phyloP scores from a whole-genome alignment of 805 yeast genomes.

The Teunomyces panamensis region DNA sequence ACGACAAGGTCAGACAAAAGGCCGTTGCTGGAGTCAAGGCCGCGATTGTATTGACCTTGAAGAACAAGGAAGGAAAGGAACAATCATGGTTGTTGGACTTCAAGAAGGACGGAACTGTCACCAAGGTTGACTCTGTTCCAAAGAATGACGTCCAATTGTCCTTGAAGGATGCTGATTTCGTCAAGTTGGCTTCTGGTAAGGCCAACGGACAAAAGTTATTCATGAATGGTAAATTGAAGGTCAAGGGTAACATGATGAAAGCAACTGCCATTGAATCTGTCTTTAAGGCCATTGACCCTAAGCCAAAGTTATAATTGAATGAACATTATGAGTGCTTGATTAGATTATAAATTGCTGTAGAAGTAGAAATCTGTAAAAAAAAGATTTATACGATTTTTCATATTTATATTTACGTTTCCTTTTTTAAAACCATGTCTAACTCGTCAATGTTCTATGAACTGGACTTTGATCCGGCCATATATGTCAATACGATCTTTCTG shows the following conservation, averaged over 20 bases:
- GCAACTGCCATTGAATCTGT: slow-evolving; percentile 74
- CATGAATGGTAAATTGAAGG: slow-evolving; percentile 80
- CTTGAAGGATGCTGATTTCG: slow-evolving; percentile 66
- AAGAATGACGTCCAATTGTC: slow-evolving; percentile 63
- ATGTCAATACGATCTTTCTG: slow-evolving; percentile 59
- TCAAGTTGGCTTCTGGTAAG: slow-evolving; percentile 70
- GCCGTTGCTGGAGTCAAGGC: slow-evolving; percentile 54
- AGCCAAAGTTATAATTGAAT: slow-evolving; percentile 38
- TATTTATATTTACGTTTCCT: too few relatives aligned
- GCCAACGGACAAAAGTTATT: slow-evolving; percentile 82
- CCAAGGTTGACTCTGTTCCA: slow-evolving; percentile 43
- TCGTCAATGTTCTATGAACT: slow-evolving; percentile 67
- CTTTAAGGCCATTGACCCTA: slow-evolving; percentile 50
- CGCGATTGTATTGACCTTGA: slow-evolving; percentile 62
- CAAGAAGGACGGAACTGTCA: slow-evolving; percentile 52
- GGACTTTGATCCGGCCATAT: slow-evolving; percentile 61
- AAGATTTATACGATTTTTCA: too few relatives aligned
- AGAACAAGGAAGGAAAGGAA: slow-evolving; percentile 56
- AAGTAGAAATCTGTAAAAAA: too few relatives aligned
- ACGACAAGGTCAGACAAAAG: slow-evolving; percentile 32
- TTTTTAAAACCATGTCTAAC: slow-evolving; percentile 19
- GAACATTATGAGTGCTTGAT: not conserved
- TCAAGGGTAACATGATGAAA: slow-evolving; percentile 89
- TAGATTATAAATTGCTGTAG: not conserved
- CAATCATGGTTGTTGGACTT: slow-evolving; percentile 68